Percentiles rank a stretch among this genome's conserved stretches.
Conservation (phyloP, 805 yeast genomes). For the Schwanniomyces pseudopolymorphus region DNA sequence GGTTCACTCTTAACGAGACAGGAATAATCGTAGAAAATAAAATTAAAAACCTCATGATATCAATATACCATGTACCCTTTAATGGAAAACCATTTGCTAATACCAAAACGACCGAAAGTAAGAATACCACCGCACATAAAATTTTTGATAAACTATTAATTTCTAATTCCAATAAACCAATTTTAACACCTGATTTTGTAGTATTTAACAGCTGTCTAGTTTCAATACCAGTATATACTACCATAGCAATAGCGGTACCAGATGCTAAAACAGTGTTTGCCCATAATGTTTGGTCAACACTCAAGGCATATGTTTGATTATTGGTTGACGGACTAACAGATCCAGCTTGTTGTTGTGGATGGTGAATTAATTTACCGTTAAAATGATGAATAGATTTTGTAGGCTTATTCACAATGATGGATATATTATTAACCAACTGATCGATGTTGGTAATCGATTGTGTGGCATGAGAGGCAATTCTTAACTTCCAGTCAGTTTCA, state of each 20-base stretch:
- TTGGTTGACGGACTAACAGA: slow-evolving; percentile 13
- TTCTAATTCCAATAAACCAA: slow-evolving; percentile 87
- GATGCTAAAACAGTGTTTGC: slow-evolving; percentile 97
- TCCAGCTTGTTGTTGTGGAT: slow-evolving; percentile 26
- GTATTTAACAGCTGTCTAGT: slow-evolving; percentile 96
- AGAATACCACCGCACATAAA: slow-evolving; percentile 81
- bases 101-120: slow-evolving; percentile 74
- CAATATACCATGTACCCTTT: slow-evolving; percentile 76
- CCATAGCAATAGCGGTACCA: slow-evolving; percentile 85
- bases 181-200: slow-evolving; percentile 79
- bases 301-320: slow-evolving; percentile 59
- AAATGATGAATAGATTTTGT: slow-evolving; percentile 80
- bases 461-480: slow-evolving; percentile 74
- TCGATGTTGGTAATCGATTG: slow-evolving; percentile 53
- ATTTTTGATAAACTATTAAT: slow-evolving; percentile 86
- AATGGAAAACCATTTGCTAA: slow-evolving; percentile 71
- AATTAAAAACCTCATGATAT: slow-evolving; percentile 85
- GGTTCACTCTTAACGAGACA: slow-evolving; percentile 88
- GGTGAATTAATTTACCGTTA: slow-evolving; percentile 67
- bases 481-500: slow-evolving; percentile 97
- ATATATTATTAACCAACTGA: slow-evolving; percentile 49
- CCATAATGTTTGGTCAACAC: slow-evolving; percentile 94
- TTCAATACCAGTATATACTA: slow-evolving; percentile 87
- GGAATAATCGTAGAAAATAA: slow-evolving; percentile 95
- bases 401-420: slow-evolving; percentile 76